phyloP scores from a whole-genome alignment of 2,329 filamentous ascomycete genomes.

The Ilyonectria sp. region DNA sequence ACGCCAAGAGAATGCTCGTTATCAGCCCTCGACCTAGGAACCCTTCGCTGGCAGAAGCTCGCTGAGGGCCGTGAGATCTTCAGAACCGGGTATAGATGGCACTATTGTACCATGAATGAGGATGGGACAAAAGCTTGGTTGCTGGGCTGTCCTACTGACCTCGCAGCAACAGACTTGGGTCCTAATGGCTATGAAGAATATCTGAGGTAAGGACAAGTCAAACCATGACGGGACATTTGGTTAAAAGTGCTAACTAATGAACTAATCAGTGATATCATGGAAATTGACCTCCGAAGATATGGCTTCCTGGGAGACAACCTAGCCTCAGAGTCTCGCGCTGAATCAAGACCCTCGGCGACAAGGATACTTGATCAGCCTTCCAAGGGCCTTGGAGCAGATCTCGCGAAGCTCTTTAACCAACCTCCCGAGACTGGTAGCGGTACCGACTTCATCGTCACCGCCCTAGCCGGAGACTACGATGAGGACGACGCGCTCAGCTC shows the following conservation, averaged over 20 bases:
- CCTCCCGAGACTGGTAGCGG: slow-evolving; percentile 88
- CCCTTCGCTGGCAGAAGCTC: slow-evolving; percentile 93
- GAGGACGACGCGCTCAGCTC: slow-evolving; percentile 74
- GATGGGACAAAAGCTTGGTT: slow-evolving; percentile 98
- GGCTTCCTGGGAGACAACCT: slow-evolving; percentile 89
- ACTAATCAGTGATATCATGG: slow-evolving; percentile 82
- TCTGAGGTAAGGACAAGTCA: slow-evolving; percentile 67
- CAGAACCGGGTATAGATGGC: slow-evolving; percentile 93
- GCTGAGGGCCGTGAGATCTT: slow-evolving; percentile 97
- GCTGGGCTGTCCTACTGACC: slow-evolving; percentile 89
- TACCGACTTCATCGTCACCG: slow-evolving; percentile 92
- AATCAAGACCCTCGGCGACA: slow-evolving; percentile 65
- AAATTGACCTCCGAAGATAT: slow-evolving; percentile 92
- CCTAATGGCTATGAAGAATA: slow-evolving; percentile 88
- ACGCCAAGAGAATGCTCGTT: slow-evolving; percentile 90
- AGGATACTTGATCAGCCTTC: slow-evolving; percentile 69
- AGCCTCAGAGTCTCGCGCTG: slow-evolving; percentile 66
- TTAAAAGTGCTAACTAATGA: slow-evolving; percentile 34
- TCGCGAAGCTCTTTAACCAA: slow-evolving; percentile 89
- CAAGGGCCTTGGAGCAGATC: slow-evolving; percentile 84
- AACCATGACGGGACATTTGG: not conserved
- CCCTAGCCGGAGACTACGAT: slow-evolving; percentile 83
- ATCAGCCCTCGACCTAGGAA: slow-evolving; percentile 88
- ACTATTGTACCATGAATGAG: slow-evolving; percentile 96
- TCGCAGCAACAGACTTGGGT: slow-evolving; percentile 74